A percentile compares a stretch with the other conserved stretches of the same genome.
Conservation (phyloP, 192 early-diverging fungal species). For the Rhizophagus clarus region DNA sequence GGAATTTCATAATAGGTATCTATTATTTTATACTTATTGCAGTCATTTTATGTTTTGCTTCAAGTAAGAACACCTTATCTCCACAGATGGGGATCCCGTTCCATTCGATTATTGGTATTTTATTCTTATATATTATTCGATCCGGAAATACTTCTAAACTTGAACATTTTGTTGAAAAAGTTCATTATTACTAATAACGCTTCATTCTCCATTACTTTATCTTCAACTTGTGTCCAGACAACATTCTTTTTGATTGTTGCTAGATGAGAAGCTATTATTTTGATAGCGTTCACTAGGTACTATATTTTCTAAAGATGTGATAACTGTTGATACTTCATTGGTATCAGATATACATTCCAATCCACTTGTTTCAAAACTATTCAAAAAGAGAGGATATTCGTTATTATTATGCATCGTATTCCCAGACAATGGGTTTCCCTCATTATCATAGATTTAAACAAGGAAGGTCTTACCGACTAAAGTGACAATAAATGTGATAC, state of each 20-base stretch:
- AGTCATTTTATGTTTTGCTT: constrained; percentile 29
- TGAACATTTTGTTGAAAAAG: constrained; percentile 4
- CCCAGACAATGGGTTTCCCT: background rate
- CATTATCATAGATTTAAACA: background rate
- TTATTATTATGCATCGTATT: background rate
- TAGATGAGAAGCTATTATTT: background rate
- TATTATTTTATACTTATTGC: background rate
- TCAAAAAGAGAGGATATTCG: too few species aligned
- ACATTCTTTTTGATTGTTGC: background rate
- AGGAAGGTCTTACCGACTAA: background rate
- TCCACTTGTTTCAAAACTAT: background rate
- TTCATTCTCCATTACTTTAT: background rate
- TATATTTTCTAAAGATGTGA: background rate
- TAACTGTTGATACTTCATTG: background rate
- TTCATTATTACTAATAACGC: background rate
- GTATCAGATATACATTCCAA: background rate
- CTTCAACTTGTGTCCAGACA: background rate
- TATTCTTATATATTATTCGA: constrained; percentile 18
- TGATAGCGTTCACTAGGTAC: background rate
- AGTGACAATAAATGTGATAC: too few species aligned
- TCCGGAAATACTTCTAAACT: constrained; percentile 13
- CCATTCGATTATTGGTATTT: constrained; percentile 3
- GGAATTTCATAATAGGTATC: background rate
- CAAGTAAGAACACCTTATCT: constrained; percentile 14
- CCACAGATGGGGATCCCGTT: constrained; percentile 6